Conservation (phyloP, 305 asterid genomes). For the Caryopteris hybrid region DNA sequence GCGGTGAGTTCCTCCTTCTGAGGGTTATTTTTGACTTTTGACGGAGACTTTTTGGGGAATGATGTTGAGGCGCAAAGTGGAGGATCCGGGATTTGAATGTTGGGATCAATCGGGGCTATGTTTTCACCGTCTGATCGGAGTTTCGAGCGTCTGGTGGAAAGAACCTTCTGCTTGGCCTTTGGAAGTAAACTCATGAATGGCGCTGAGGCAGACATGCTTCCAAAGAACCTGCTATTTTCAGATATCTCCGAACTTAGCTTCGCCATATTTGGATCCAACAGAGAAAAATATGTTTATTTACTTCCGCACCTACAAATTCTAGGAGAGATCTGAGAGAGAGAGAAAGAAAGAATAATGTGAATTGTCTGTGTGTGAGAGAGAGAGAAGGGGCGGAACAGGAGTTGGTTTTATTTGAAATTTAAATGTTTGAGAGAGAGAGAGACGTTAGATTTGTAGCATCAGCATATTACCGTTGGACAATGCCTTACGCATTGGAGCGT, state of each 20-base stretch:
- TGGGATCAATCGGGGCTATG: slow-evolving; percentile 61
- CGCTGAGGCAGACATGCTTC: slow-evolving; percentile 55
- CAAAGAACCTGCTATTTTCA: slow-evolving; percentile 58
- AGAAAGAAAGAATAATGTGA: not conserved
- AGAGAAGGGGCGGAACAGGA: not conserved
- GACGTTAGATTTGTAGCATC: slow-evolving; percentile 24
- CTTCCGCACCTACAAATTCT: not conserved
- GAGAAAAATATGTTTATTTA: not conserved
- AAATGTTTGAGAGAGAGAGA: slow-evolving; percentile 21
- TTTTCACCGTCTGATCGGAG: slow-evolving; percentile 52
- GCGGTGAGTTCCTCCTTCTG: slow-evolving; percentile 24
- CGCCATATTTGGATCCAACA: slow-evolving; percentile 24
- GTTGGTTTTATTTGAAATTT: slow-evolving; percentile 22
- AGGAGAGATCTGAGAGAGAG: slow-evolving; percentile 4
- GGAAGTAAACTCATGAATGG: slow-evolving; percentile 61
- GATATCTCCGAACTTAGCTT: slow-evolving; percentile 38
- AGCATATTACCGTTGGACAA: slow-evolving; percentile 58
- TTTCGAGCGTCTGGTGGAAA: slow-evolving; percentile 35
- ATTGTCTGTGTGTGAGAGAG: not conserved
- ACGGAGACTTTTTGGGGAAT: slow-evolving; percentile 40
- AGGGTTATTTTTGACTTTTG: slow-evolving; percentile 20
- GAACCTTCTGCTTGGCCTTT: slow-evolving; percentile 52
- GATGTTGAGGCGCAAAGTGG: slow-evolving; percentile 50
- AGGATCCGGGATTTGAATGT: slow-evolving; percentile 58
- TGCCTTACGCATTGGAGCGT: no score